A percentile compares a stretch with the other conserved stretches of the same genome.
Evolutionary conservation across 2,329 filamentous ascomycete species (phyloP).

Genomic region (Clarireedia sp.): DNA sequence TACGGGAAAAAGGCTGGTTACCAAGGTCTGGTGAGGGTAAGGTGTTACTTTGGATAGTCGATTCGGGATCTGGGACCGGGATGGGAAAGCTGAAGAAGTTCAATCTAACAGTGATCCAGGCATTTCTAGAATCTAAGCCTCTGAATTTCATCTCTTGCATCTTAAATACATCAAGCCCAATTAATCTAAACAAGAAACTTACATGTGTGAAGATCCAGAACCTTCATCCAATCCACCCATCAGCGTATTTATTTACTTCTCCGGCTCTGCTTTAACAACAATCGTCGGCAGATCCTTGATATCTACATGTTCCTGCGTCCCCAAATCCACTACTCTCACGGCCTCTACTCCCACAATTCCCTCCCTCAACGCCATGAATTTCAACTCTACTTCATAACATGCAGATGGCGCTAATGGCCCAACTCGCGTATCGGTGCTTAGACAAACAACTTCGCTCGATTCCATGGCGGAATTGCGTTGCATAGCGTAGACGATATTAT

Average conservation of each 20-base stretch:
- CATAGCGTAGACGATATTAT: constrained; percentile 63
- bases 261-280: constrained; percentile 35
- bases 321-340: constrained; percentile 64
- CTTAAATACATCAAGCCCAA: neutral
- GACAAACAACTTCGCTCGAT: constrained; percentile 60
- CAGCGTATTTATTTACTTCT: neutral
- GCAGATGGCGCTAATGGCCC: constrained; percentile 64
- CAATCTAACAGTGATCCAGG: no score
- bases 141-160: neutral
- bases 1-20: neutral
- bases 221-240: neutral
- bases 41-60: neutral
- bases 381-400: constrained; percentile 66
- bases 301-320: constrained; percentile 68
- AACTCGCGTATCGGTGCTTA: constrained; percentile 66
- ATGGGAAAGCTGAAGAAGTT: no score
- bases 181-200: neutral
- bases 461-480: constrained; percentile 59
- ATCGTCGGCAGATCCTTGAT: constrained; percentile 67
- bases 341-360: constrained; percentile 66
- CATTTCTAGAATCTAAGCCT: no score
- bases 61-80: no score
- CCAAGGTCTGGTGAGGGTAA: no score
- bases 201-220: neutral
- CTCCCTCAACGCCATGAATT: constrained; percentile 58